phyloP scores from a whole-genome alignment of 768 basidiomycete species.

The Vishniacozyma victoriae region DNA sequence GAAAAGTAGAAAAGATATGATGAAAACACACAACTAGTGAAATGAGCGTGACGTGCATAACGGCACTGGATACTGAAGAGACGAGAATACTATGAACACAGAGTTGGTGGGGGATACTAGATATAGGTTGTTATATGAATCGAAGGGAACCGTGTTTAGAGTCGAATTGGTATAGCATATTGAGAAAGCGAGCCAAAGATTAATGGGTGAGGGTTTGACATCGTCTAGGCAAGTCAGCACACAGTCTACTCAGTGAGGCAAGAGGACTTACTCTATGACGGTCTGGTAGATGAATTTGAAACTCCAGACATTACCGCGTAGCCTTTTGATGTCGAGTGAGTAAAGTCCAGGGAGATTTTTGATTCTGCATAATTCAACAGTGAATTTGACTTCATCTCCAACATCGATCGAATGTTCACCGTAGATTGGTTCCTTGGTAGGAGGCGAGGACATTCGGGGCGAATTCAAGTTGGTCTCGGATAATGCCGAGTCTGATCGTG shows the following conservation, averaged over 20 bases:
- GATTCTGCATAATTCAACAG: constrained; percentile 84
- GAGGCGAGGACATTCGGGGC: constrained; percentile 44
- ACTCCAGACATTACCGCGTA: constrained; percentile 87
- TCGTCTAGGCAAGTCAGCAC: neutral
- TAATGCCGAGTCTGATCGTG: constrained; percentile 18
- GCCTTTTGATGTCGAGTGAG: constrained; percentile 80
- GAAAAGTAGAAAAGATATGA: too few relatives aligned
- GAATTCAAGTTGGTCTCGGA: too few relatives aligned
- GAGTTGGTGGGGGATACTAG: too few relatives aligned
- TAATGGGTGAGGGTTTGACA: constrained; percentile 6
- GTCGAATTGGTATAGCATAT: too few relatives aligned
- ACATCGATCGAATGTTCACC: constrained; percentile 71
- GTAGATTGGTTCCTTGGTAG: constrained; percentile 56
- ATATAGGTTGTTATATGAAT: too few relatives aligned
- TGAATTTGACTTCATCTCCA: constrained; percentile 95
- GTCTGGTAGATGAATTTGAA: constrained; percentile 52
- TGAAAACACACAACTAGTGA: too few relatives aligned
- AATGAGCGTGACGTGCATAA: too few relatives aligned
- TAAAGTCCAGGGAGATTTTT: constrained; percentile 85
- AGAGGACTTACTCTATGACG: constrained; percentile 40
- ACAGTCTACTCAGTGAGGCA: neutral
- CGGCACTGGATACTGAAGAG: too few relatives aligned
- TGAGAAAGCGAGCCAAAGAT: too few relatives aligned
- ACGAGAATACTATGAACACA: too few relatives aligned
- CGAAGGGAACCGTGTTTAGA: too few relatives aligned